Percentiles rank a stretch among this genome's conserved stretches.
Conservation (phyloP, 805 yeast genomes). For the Schwanniomyces occidentalis region DNA sequence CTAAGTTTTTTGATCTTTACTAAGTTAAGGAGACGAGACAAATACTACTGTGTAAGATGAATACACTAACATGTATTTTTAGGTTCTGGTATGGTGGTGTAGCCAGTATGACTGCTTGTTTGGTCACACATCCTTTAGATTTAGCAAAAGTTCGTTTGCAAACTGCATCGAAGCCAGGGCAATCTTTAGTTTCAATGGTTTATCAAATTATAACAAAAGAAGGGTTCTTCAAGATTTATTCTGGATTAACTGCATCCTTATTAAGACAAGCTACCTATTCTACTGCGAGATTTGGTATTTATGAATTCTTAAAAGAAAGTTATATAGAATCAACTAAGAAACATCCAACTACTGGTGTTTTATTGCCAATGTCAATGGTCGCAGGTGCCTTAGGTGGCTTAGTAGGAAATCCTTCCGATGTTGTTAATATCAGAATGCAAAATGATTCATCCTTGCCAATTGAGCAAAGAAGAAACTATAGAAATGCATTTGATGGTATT, state of each 20-base stretch:
- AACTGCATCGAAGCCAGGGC: conserved; percentile 70
- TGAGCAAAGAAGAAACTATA: conserved; percentile 68
- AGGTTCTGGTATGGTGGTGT: conserved; percentile 70
- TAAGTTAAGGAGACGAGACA: too few species aligned
- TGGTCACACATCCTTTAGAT: conserved; percentile 80
- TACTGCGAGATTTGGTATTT: conserved; percentile 82
- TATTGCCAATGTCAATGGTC: conserved; percentile 80
- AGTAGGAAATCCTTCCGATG: conserved; percentile 86
- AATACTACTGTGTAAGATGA: too few species aligned
- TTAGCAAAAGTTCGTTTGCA: conserved; percentile 85
- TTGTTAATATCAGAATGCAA: conserved; percentile 88
- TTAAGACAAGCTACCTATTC: conserved; percentile 88
- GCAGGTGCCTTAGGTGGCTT: conserved; percentile 84
- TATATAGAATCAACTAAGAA: conserved; percentile 40
- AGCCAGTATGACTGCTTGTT: conserved; percentile 65
- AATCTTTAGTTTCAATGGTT: conserved; percentile 62
- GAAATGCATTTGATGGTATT: conserved; percentile 78
- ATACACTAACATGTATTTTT: conserved; percentile 2
- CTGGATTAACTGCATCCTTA: conserved; percentile 80
- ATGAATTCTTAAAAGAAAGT: conserved; percentile 68
- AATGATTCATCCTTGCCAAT: conserved; percentile 72
- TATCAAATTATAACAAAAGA: conserved; percentile 58
- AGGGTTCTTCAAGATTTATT: conserved; percentile 69
- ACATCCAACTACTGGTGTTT: conserved; percentile 54
- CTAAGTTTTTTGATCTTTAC: background rate